phyloP scores from a whole-genome alignment of 75 land plant genomes.

The Cryptomeria japonica region DNA sequence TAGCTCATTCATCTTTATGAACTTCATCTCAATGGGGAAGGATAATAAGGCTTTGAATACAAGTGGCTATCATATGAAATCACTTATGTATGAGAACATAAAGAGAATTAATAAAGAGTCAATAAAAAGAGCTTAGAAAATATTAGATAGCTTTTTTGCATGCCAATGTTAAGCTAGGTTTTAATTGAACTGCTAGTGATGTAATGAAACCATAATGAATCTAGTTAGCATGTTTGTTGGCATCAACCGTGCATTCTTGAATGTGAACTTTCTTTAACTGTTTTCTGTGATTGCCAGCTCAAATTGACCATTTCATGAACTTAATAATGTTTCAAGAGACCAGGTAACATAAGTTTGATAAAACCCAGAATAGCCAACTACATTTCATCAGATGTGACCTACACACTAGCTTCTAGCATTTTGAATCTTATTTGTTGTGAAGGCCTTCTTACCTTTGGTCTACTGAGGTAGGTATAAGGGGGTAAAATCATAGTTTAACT shows the following conservation, averaged over 20 bases:
- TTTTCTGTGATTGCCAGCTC: background rate
- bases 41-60: background rate
- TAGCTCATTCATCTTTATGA: background rate
- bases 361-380: background rate
- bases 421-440: too few species aligned
- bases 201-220: background rate
- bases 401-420: background rate
- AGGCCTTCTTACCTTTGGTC: background rate
- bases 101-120: background rate
- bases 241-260: background rate
- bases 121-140: background rate
- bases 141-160: background rate
- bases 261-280: background rate
- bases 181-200: background rate
- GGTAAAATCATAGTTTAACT: background rate
- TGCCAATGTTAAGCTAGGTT: background rate
- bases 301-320: background rate
- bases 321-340: background rate
- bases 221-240: background rate
- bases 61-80: background rate
- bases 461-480: background rate
- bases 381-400: background rate
- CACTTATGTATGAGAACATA: background rate
- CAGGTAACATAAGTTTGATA: background rate
- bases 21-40: background rate